phyloP scores from a whole-genome alignment of 805 yeast genomes.

The Pichia deserticola region DNA sequence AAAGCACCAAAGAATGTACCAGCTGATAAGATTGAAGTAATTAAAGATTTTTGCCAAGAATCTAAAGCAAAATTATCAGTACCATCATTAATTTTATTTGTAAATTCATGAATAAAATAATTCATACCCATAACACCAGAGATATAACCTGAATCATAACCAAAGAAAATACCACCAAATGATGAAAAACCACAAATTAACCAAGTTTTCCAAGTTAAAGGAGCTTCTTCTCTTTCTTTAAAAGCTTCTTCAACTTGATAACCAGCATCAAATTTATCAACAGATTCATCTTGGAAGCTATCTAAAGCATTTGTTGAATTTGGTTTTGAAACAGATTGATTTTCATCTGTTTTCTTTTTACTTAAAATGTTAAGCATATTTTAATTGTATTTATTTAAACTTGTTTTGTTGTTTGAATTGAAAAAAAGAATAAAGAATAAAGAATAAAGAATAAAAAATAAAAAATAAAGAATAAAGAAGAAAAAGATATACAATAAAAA shows the following conservation, averaged over 20 bases:
- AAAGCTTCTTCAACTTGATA: background rate
- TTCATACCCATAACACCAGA: constrained; percentile 61
- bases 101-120: constrained; percentile 30
- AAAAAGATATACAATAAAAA: too few relatives aligned
- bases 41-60: constrained; percentile 34
- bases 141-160: constrained; percentile 64
- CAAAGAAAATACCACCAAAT: constrained; percentile 59
- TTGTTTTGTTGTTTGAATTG: too few relatives aligned
- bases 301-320: too few relatives aligned
- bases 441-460: background rate
- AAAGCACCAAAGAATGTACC: constrained; percentile 70
- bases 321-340: too few relatives aligned
- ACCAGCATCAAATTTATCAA: background rate
- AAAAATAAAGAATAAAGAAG: background rate
- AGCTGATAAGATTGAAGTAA: constrained; percentile 66
- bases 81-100: constrained; percentile 27
- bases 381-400: too few relatives aligned
- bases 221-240: constrained; percentile 26
- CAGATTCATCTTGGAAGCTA: background rate
- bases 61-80: constrained; percentile 17
- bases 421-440: background rate
- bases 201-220: constrained; percentile 31
- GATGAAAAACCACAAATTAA: constrained; percentile 51
- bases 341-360: too few relatives aligned
- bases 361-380: too few relatives aligned